Conservation (phyloP, 1,284 basidiomycete species). For the Ustilago shanxiensis region DNA sequence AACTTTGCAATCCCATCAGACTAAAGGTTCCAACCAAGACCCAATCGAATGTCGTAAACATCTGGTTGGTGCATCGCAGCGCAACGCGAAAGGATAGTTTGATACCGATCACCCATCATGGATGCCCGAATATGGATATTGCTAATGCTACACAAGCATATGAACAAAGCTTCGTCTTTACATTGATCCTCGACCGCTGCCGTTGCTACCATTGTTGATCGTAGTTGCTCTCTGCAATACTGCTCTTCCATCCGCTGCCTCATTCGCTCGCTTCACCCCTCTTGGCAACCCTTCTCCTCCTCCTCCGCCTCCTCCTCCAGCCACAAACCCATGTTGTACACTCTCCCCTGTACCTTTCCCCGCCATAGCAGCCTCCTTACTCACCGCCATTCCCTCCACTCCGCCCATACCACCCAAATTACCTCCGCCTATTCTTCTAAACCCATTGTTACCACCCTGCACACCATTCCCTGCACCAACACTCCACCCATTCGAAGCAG, state of each 20-base stretch:
- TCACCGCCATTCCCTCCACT: background rate
- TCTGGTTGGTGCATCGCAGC: too few species aligned
- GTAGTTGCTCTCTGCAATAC: background rate
- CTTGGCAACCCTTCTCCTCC: background rate
- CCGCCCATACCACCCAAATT: background rate
- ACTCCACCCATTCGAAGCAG: constrained; percentile 12
- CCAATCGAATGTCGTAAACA: too few species aligned
- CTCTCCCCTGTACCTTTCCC: background rate
- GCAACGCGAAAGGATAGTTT: too few species aligned
- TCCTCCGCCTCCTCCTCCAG: background rate
- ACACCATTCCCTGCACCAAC: background rate
- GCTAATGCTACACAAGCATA: background rate
- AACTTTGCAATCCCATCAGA: too few species aligned
- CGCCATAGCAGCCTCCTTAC: background rate
- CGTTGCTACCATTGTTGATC: too few species aligned
- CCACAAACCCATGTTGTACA: background rate
- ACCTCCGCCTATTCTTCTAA: background rate
- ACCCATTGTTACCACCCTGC: background rate
- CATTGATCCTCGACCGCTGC: too few species aligned
- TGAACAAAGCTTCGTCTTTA: background rate
- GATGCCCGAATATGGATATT: too few species aligned
- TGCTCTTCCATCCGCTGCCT: background rate
- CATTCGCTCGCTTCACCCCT: background rate
- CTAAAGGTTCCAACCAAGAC: too few species aligned
- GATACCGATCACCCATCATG: too few species aligned